Conservation (phyloP, 495 filamentous ascomycete species). For the Hyaloscypha bicolor region DNA sequence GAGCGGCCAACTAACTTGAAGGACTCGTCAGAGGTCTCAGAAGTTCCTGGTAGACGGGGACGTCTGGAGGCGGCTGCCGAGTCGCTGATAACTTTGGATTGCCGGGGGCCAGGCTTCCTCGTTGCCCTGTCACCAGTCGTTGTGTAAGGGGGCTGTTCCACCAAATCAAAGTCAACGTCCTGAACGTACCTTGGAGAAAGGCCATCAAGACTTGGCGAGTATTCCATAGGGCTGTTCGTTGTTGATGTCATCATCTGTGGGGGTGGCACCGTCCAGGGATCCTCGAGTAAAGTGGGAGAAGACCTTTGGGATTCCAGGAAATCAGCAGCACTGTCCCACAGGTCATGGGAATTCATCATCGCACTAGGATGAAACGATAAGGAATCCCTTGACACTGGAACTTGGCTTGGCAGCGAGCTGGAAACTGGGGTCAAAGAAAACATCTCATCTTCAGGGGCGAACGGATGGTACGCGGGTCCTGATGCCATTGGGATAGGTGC, state of each 20-base stretch:
- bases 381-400: slow-evolving; percentile 25
- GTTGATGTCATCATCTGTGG: slow-evolving; percentile 19
- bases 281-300: slow-evolving; percentile 25
- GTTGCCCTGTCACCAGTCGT: slow-evolving; percentile 27
- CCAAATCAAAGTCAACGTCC: slow-evolving; percentile 26
- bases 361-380: slow-evolving; percentile 20
- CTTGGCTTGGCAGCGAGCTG: slow-evolving; percentile 19
- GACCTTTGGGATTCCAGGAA: slow-evolving; percentile 31
- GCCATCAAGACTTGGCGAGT: slow-evolving; percentile 32
- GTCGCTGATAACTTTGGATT: slow-evolving; percentile 30
- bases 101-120: slow-evolving; percentile 30
- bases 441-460: slow-evolving; percentile 26
- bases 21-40: slow-evolving; percentile 30
- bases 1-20: slow-evolving; percentile 29
- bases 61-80: slow-evolving; percentile 23
- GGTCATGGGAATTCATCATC: slow-evolving; percentile 17
- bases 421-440: slow-evolving; percentile 21
- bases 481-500: slow-evolving; percentile 11
- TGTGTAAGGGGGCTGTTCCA: slow-evolving; percentile 29
- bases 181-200: slow-evolving; percentile 31
- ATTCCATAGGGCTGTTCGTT: slow-evolving; percentile 28
- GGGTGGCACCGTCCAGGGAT: slow-evolving; percentile 22
- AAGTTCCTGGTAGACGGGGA: slow-evolving; percentile 21
- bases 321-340: slow-evolving; percentile 24
- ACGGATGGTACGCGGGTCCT: slow-evolving; percentile 22